These are phyloP conservation scores for Triglochin maritima DNA, from an alignment of 106 monocot species.

Conservation along the genomic window DNA sequence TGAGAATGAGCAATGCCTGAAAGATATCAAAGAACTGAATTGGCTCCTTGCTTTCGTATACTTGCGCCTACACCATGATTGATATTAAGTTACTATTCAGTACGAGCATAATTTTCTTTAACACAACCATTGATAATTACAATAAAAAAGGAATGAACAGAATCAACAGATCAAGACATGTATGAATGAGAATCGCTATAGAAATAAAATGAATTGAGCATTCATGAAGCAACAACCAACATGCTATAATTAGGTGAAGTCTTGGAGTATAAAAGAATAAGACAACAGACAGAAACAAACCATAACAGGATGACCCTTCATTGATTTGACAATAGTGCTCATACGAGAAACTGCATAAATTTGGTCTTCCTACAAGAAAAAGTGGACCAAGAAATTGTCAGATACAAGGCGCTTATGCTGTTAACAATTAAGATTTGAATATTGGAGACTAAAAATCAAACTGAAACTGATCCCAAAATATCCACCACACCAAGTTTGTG, in stretches of 20 bases:
- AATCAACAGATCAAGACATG: too few species aligned
- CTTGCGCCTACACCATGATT: slow-evolving; percentile 27
- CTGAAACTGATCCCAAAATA: too few species aligned
- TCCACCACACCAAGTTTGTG: too few species aligned
- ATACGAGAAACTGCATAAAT: slow-evolving; percentile 15
- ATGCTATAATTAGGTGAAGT: too few species aligned
- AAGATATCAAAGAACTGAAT: slow-evolving; percentile 36
- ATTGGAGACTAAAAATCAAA: too few species aligned
- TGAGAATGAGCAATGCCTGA: slow-evolving; percentile 25
- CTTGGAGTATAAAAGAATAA: background rate
- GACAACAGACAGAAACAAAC: slow-evolving; percentile 12
- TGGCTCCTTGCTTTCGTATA: slow-evolving; percentile 45
- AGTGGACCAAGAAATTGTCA: background rate
- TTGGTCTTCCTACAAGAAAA: slow-evolving; percentile 36
- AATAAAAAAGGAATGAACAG: too few species aligned
- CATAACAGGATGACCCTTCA: slow-evolving; percentile 28
- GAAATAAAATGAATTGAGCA: too few species aligned
- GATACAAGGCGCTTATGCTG: background rate
- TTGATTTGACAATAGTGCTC: slow-evolving; percentile 24
- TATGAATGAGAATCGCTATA: too few species aligned
- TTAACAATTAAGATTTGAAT: too few species aligned
- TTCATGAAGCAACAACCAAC: too few species aligned
- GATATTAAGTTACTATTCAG: background rate
- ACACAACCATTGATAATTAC: too few species aligned
- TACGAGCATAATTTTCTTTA: too few species aligned